Evolutionary conservation across 1,284 basidiomycete species (phyloP), one percentile per base, ranked within the genome.

Genomic region (Golubevia pallescens): DNA sequence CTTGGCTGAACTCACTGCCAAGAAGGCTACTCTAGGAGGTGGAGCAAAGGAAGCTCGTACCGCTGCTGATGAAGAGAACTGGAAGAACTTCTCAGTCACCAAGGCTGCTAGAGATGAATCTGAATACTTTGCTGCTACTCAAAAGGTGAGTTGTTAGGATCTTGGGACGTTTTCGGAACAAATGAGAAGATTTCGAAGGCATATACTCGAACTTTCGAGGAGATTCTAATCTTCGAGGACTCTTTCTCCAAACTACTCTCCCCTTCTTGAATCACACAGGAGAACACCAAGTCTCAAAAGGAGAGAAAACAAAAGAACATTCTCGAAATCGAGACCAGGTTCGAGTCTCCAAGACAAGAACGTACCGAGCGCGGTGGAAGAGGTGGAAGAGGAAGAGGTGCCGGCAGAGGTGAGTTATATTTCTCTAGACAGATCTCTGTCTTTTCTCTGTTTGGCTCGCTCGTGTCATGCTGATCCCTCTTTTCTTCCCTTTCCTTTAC

Each of bases 1-100:
- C 78, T 75, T 85, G 51, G 78, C 78, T 60, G 63, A 70, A 62
- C 72, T 77, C 71, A 71, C 73, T 23, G 77, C 73, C 63, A 81
- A 85, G 79, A 73, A 74, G 62, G 73, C 78, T 70, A 65, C 70
- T 66, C 67, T 85, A 62, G 74, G 70, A 64, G 42, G 42, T 48
- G 67, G 59, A 64, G 66, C 69, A 70, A 71, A 75, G 65, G 69
- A 59, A 55, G 72, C 71, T 42, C 69, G 75, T 65, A 63, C 42
- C 42, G 42, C 64, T 60, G 72, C 74, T 57, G 63, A 68, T 21
- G 53, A 53, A 52, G 80, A 81, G 61, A 72, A 77, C 60, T 75
- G 74, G 57, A 52, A 42, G 19, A 74, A 75, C 58, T 72, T 82
- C 65, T 48, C 42, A 13, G 77, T 75, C 57, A 71, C 70, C 63